Evolutionary conservation across 257 asterid genomes (phyloP), one percentile per base, ranked within the genome.

Genomic region (Thymus quinquecostatus): DNA sequence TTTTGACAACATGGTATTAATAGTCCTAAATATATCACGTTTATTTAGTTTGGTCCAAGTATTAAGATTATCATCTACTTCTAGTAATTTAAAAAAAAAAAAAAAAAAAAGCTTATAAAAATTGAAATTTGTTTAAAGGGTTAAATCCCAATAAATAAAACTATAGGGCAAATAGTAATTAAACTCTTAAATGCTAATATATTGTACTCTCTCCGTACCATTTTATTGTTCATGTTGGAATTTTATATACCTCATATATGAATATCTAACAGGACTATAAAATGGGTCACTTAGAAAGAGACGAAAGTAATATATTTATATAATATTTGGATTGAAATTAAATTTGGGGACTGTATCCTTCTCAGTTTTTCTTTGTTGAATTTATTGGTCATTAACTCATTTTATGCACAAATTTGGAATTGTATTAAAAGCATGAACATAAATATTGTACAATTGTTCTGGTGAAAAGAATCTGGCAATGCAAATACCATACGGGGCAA

Each of bases 311-410:
- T 21, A 21, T 21, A 21, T 21, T 21, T 21, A 21, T 21, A 21
- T 21, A 21, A 21, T 21, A 21, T 21, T 21, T 21, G 21, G 0
- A 21, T 21, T 21, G 21, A 21, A 21, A 55, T 47, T 28, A 34
- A 8, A n/a, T 28, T 64, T n/a, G 48, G 8, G 12, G 74, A 65
- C 33, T 50, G 83, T 66, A 66, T 60, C 28, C 51, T 74, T 64
- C 69, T 65, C 66, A 70, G 68, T 59, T 74, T 74, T 49, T 66
- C 80, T 79, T 75, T 75, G 60, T 55, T 51, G 80, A 75, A 75
- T 70, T 74, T 60, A 75, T 79, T 75, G 83, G 43, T 28, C 74
- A 79, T 75, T 79, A 51, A 70, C 44, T 79, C 71, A 66, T 79
- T 79, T 59, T 66, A 61, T 65, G 38, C 78, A 36, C 80, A 66